Base-by-base conservation (phyloP, 116 monocot genomes). In the Cymodocea nodosa region DNA sequence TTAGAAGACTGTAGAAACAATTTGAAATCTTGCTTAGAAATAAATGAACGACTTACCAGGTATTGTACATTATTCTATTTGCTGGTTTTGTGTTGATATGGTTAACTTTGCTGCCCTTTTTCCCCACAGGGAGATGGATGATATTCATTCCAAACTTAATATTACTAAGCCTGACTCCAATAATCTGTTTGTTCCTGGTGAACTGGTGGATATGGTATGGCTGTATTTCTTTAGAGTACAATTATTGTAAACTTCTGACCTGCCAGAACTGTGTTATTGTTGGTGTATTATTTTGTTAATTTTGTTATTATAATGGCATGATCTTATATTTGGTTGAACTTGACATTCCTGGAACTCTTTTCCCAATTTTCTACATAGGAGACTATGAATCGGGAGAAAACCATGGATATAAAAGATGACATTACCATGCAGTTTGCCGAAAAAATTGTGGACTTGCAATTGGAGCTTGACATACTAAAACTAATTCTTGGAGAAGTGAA, bases 381-480 rank as follows among this genome's bases (percentile, higher is more conserved):
- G 1, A 39, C 15, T 5, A 39, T 23, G 34, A 20, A 15, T n/a
- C 36, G 23, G 3, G 67, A 52, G 68, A 66, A 76, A 52, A 25
- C 17, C 16, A 54, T 1, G 35, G 55, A 44, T 13, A 16, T 13
- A 71, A 14, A 17, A 63, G 25, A 50, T 44, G 61, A 71, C 50
- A 44, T 40, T 51, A 62, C 11, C 2, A 55, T 64, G 58, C 71
- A 73, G 24, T 63, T 74, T 56, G 56, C 66, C 40, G 87, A 87
- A 37, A 70, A 95, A 56, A 62, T 87, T 50, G 36, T 85, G 36
- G 82, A 83, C 65, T 72, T 90, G 58, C 83, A 97, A 65, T 70
- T 90, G 66, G 91, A 97, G 72, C 59, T 97, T 71, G 97, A 91
- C 71, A 88, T 88, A 75, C 70, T 87, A 24, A 97, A 83, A 62